phyloP scores from a whole-genome alignment of 768 basidiomycete species.

The Lentinula aciculospora region DNA sequence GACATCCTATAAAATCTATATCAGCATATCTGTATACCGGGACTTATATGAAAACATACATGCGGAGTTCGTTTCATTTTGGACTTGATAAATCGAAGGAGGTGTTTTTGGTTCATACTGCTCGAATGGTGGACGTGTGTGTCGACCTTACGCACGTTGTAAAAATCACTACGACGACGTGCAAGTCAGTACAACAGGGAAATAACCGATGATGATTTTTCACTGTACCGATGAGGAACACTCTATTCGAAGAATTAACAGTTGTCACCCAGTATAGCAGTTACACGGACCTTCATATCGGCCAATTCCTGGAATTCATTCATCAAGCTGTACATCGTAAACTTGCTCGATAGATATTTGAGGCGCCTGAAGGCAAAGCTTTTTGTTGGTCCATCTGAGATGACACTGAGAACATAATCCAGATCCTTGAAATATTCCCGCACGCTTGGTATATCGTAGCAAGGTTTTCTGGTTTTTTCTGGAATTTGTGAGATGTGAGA shows the following conservation, averaged over 20 bases:
- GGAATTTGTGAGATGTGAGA: not conserved
- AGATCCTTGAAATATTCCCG: constrained; percentile 96
- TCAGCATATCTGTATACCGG: not conserved
- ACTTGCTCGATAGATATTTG: constrained; percentile 90
- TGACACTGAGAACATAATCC: constrained; percentile 85
- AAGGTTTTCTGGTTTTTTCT: constrained; percentile 42
- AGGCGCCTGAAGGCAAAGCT: constrained; percentile 90
- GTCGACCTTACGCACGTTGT: constrained; percentile 97
- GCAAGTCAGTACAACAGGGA: not conserved
- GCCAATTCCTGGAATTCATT: constrained; percentile 93
- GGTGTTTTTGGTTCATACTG: constrained; percentile 99
- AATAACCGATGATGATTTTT: not conserved
- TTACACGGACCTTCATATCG: constrained; percentile 84
- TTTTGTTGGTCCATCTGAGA: constrained; percentile 93
- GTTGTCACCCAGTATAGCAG: not conserved
- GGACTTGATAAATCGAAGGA: constrained; percentile 97
- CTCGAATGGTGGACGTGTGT: constrained; percentile 99
- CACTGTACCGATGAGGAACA: constrained; percentile 72
- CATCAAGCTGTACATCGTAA: constrained; percentile 85
- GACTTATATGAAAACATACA: constrained; percentile 33
- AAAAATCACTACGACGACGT: constrained; percentile 74
- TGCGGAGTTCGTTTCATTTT: constrained; percentile 90
- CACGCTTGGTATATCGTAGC: constrained; percentile 77
- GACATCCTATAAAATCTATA: constrained; percentile 56
- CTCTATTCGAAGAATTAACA: constrained; percentile 33